phyloP scores from a whole-genome alignment of 1,284 basidiomycete species.

The Cronartium quercuum region DNA sequence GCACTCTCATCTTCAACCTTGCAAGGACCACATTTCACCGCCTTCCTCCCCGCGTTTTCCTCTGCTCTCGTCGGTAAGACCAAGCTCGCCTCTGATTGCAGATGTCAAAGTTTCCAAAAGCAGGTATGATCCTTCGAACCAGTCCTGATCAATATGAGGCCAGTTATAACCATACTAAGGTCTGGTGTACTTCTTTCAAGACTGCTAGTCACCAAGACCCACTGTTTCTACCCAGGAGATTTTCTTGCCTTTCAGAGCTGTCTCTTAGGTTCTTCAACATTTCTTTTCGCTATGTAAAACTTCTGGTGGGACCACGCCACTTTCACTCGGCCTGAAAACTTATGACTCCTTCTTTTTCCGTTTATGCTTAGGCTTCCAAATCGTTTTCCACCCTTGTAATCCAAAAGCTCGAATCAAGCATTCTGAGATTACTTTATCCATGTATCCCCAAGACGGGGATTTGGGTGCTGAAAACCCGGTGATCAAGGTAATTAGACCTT shows the following conservation, averaged over 20 bases:
- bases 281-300: not conserved
- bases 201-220: slow-evolving; percentile 35
- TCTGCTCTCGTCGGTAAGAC: not conserved
- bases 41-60: slow-evolving; percentile 28
- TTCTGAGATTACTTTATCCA: slow-evolving; percentile 34
- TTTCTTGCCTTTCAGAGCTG: slow-evolving; percentile 39
- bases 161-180: not conserved
- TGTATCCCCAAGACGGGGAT: slow-evolving; percentile 4
- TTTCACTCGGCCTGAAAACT: no score
- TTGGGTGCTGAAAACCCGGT: slow-evolving; percentile 13
- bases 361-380: slow-evolving; percentile 24
- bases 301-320: no score
- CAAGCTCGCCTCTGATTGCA: slow-evolving; percentile 34
- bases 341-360: no score
- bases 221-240: slow-evolving; percentile 36
- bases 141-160: not conserved
- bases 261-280: slow-evolving; percentile 22
- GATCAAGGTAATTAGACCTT: slow-evolving; percentile 24
- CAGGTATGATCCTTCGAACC: slow-evolving; percentile 17
- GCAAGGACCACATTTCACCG: not conserved
- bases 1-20: slow-evolving; percentile 29
- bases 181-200: not conserved
- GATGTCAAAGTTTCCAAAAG: slow-evolving; percentile 39
- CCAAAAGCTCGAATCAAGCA: slow-evolving; percentile 39
- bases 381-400: slow-evolving; percentile 37